A percentile compares a stretch with the other conserved stretches of the same genome.
phyloP scores from a whole-genome alignment of 768 basidiomycete genomes.

The Suillus spraguei region DNA sequence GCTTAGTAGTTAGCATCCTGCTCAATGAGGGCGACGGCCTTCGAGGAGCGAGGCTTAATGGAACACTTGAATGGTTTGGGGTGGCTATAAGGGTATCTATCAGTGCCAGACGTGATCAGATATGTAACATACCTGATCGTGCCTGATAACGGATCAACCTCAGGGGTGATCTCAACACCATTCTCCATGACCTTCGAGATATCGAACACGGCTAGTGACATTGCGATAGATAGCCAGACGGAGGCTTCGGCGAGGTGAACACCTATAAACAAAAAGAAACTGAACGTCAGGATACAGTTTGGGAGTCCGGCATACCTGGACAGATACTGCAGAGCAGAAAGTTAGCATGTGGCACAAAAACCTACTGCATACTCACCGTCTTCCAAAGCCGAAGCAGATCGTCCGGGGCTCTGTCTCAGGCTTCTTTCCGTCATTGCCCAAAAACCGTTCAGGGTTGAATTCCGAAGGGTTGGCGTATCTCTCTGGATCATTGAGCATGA shows the following conservation, averaged over 20 bases:
- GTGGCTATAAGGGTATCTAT: neutral
- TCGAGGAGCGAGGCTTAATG: conserved; percentile 53
- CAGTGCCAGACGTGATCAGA: neutral
- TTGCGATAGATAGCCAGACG: conserved; percentile 39
- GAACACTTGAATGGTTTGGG: conserved; percentile 45
- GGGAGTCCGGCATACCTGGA: conserved; percentile 4
- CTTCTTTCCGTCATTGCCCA: conserved; percentile 27
- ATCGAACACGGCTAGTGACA: conserved; percentile 45
- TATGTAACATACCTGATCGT: conserved; percentile 48
- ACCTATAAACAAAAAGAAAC: conserved; percentile 31
- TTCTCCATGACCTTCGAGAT: conserved; percentile 40
- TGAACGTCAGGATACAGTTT: conserved; percentile 4
- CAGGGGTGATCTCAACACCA: conserved; percentile 46
- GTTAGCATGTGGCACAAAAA: conserved; percentile 11
- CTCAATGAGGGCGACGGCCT: conserved; percentile 49
- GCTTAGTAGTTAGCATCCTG: conserved; percentile 32
- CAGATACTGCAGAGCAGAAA: conserved; percentile 11
- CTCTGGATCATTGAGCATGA: conserved; percentile 20
- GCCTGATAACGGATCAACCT: conserved; percentile 51
- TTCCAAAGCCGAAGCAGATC: conserved; percentile 65
- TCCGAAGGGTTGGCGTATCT: conserved; percentile 49
- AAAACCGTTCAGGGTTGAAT: conserved; percentile 59
- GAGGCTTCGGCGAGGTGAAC: conserved; percentile 48
- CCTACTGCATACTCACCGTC: conserved; percentile 40
- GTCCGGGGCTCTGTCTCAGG: conserved; percentile 55